Percentiles rank a stretch among this genome's conserved stretches.
These are phyloP conservation scores for Chlorella sp. DNA, from an alignment of 139 green algal genomes.

Conservation along the genomic window DNA sequence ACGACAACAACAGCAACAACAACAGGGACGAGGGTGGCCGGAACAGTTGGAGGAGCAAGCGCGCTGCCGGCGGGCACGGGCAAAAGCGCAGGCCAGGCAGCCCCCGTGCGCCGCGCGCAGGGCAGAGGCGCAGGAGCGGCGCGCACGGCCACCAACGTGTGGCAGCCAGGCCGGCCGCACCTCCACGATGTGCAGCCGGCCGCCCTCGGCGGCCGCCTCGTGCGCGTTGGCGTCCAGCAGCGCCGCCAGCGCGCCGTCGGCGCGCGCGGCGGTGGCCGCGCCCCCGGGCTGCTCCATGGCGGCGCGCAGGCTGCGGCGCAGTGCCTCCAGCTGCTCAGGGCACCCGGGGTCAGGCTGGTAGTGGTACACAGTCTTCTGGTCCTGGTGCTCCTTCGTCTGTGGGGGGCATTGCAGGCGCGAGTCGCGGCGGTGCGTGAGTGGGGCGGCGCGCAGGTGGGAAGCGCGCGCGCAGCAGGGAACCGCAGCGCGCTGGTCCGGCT, in stretches of 20 bases:
- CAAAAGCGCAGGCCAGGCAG: not conserved
- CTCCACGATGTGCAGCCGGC: not conserved
- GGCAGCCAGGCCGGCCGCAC: slow-evolving; percentile 18
- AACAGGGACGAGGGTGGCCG: not conserved
- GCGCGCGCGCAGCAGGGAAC: not conserved
- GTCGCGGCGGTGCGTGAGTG: no score
- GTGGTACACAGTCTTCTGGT: not conserved
- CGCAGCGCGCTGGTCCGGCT: not conserved
- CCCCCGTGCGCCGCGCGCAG: not conserved
- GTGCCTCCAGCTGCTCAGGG: not conserved
- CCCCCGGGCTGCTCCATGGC: no score
- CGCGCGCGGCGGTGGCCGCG: no score
- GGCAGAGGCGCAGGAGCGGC: no score
- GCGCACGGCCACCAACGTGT: no score
- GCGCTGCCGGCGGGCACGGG: not conserved
- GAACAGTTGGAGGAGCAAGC: not conserved
- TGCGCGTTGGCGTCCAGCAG: slow-evolving; percentile 11
- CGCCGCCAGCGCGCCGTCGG: slow-evolving; percentile 8
- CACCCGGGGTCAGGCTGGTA: not conserved
- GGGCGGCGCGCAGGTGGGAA: not conserved
- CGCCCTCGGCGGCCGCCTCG: not conserved
- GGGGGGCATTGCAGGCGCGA: not conserved
- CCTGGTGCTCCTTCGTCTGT: not conserved
- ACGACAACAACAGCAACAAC: not conserved
- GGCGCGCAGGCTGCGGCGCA: not conserved